Base-by-base conservation (phyloP, 371 early-diverging fungal genomes). In the Haplosporangium sp. region DNA sequence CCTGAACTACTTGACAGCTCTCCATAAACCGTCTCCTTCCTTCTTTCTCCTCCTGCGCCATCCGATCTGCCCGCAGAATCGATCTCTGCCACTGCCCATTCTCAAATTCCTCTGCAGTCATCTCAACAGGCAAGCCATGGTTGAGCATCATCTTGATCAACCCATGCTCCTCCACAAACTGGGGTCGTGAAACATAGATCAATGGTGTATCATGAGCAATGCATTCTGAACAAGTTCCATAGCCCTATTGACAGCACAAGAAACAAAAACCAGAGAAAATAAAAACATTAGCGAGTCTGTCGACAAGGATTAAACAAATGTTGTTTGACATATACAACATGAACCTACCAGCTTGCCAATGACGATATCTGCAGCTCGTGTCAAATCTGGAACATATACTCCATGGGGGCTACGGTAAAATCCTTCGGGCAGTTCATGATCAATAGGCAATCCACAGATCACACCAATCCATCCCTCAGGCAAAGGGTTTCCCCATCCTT, bases 181-280 rank as follows among this genome's bases (percentile, higher is more conserved):
- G 91, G 6, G 92, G 92, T 74, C 95, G 80, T 11, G 92, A 85
- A 5, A 94, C 92, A 64, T 92, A 94, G 3, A 94, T 87, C 59
- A 94, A 85, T 1, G 95, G 92, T 9, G 86, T 89, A 1, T 81
- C 73, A 67, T 91, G 91, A 5, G 91, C 93, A 29, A 93, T 90
- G 55, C 91, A 90, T 75, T 94, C 95, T 6, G 92, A 90, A 72
- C 95, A 94, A 2, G 92, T 93, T 38, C 93, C 93, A 75, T 93
- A 94, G 5, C 95, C 95, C 74, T 87, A 86, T 36, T 18, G 10
- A 50, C 14, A 20, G 6, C 5, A 43, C 38, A 42, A 18, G 9
- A 23, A 4, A n/a, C 23, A 57, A 55, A 36, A 8, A 47, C 21
- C 14, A 42, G 53, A 50, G 36, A 37, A 51, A 29, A 47, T 20